phyloP scores from a whole-genome alignment of 2,329 filamentous ascomycete species.

The Neofusicoccum sp. region DNA sequence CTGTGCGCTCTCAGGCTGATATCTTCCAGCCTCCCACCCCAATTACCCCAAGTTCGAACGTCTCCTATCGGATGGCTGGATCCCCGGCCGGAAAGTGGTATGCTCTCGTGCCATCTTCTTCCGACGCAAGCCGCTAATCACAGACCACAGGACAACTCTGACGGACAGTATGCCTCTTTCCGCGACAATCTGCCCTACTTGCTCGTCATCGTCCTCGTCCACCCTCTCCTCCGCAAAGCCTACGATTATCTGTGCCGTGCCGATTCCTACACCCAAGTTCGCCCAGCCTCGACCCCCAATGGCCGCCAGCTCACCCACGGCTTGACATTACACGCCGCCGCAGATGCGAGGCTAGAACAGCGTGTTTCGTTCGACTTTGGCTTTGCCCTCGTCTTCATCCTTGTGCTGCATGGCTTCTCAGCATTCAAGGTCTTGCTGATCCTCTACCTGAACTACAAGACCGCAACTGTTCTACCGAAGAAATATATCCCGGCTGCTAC shows the following conservation, averaged over 20 bases:
- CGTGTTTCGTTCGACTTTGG: conserved; percentile 77
- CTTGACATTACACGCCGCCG: conserved; percentile 48
- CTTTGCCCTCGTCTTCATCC: conserved; percentile 78
- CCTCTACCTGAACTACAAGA: conserved; percentile 74
- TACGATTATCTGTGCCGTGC: conserved; percentile 60
- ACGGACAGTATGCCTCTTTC: conserved; percentile 83
- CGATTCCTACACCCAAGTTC: conserved; percentile 45
- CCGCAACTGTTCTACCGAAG: conserved; percentile 71
- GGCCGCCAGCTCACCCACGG: conserved; percentile 38
- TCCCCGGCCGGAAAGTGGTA: conserved; percentile 86
- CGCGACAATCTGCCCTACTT: conserved; percentile 84
- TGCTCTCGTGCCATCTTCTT: conserved; percentile 19
- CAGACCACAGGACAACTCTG: conserved; percentile 71
- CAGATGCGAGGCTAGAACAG: conserved; percentile 56
- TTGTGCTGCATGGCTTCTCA: conserved; percentile 80
- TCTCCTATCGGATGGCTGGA: conserved; percentile 79
- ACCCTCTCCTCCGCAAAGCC: conserved; percentile 71
- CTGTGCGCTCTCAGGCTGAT: conserved; percentile 8
- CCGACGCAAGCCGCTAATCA: background rate
- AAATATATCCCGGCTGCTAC: conserved; percentile 70
- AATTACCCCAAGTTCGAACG: conserved; percentile 72
- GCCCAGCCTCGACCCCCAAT: conserved; percentile 32
- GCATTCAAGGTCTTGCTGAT: conserved; percentile 78
- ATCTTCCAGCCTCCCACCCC: conserved; percentile 68
- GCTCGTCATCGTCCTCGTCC: conserved; percentile 67